Evolutionary conservation across 345 rosid species (phyloP), one percentile per base, ranked within the genome.

Genomic region (Nasturtium officinale): DNA sequence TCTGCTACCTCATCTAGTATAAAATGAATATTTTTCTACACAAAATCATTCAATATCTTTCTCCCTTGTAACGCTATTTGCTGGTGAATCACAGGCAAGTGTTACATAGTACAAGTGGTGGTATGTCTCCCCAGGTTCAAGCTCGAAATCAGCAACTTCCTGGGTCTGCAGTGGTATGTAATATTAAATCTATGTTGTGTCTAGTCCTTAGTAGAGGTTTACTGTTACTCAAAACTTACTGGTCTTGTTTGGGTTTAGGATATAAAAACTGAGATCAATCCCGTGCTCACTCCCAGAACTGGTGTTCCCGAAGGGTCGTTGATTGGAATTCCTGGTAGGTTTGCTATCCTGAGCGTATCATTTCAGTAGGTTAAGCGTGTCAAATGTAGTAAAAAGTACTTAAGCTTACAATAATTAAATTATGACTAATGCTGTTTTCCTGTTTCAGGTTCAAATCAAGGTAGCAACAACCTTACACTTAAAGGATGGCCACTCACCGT

Each of bases 401-500:
- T 59, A 26, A 55, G 47, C 67, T 50, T 5, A 48, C 61, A 26
- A 74, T 37, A 38, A 28, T 15, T 50, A 64, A 40, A 11, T 50
- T 11, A 42, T 47, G 59, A 38, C 40, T 56, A 55, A 40, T 71
- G 38, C 69, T 60, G 21, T 29, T 53, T 67, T 66, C 46, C 56
- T 81, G 48, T 80, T 71, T 69, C 85, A 91, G 99, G 99, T 73
- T 88, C 97, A 72, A 91, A 84, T 82, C 97, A 91, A 79, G 93
- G 87, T 51, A 85, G 88, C 66, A 94, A 82, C 79, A 91, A 88
- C 84, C 82, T 94, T 78, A 89, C 98, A 35, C 78, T 94, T 75
- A 94, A 88, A 85, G 98, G 98, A 67, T 91, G 96, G 92, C 98
- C 98, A 5, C 90, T 94, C 55, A 83, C 92, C 0, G 98, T 94